A percentile compares a stretch with the other conserved stretches of the same genome.
Evolutionary conservation across 108 stramenopile genomes (phyloP).

Genomic region (Conticribra guillardii): DNA sequence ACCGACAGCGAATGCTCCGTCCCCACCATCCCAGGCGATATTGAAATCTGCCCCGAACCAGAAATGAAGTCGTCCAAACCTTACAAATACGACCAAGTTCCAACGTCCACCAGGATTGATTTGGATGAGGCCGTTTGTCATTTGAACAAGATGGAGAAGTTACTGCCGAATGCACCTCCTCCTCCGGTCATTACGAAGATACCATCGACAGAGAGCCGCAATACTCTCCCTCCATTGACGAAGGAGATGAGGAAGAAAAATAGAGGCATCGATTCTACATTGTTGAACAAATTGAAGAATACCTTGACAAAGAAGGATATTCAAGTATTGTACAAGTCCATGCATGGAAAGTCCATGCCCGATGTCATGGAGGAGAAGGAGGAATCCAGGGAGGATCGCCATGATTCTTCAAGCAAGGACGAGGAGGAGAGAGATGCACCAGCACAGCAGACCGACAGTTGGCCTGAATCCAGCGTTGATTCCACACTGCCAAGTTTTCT

Average conservation of each 20-base stretch:
- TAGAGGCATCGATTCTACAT: not conserved
- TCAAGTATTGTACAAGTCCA: not conserved
- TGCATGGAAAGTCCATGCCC: not conserved
- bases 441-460: no score
- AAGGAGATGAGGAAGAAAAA: no score
- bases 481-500: no score
- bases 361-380: not conserved
- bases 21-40: not conserved
- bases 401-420: not conserved
- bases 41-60: not conserved
- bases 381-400: not conserved
- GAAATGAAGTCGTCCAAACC: not conserved
- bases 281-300: not conserved
- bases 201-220: not conserved
- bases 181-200: not conserved
- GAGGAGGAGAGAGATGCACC: no score
- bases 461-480: no score
- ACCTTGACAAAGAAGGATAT: not conserved
- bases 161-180: not conserved
- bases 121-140: not conserved
- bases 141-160: not conserved
- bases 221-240: not conserved
- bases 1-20: no score
- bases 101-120: not conserved
- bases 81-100: not conserved